These are phyloP conservation scores for Pulveroboletus sp. DNA, from an alignment of 768 basidiomycete species.

Conservation along the genomic window DNA sequence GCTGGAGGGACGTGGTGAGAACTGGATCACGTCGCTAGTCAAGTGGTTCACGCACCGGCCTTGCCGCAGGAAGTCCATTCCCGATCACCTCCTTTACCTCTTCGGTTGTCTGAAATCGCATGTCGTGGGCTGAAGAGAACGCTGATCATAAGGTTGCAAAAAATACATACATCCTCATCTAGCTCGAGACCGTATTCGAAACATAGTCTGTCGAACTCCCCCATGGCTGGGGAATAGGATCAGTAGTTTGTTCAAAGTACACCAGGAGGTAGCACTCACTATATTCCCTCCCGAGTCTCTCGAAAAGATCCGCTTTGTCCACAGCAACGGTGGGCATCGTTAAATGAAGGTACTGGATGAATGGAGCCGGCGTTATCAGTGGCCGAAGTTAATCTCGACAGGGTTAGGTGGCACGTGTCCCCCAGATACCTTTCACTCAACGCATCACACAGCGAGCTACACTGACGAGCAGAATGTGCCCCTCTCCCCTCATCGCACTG, in stretches of 20 bases:
- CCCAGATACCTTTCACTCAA: constrained; percentile 17
- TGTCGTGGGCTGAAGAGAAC: background rate
- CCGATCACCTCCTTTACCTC: constrained; percentile 79
- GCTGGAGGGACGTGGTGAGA: constrained; percentile 40
- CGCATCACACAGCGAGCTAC: constrained; percentile 4
- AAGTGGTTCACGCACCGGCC: constrained; percentile 52
- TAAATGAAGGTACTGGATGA: background rate
- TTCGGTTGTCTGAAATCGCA: constrained; percentile 68
- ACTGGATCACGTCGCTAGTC: background rate
- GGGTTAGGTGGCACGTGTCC: constrained; percentile 3
- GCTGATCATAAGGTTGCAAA: background rate
- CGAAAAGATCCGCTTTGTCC: constrained; percentile 93
- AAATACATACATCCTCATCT: constrained; percentile 84
- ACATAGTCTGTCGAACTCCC: constrained; percentile 91
- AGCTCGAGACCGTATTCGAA: constrained; percentile 98
- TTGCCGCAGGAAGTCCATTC: constrained; percentile 80
- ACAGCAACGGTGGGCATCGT: constrained; percentile 93
- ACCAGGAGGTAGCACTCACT: constrained; percentile 41
- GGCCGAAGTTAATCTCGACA: background rate
- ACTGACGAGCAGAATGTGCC: constrained; percentile 7
- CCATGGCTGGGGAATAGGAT: constrained; percentile 56
- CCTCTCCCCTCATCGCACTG: constrained; percentile 5
- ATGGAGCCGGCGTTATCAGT: background rate
- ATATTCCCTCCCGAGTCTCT: constrained; percentile 76
- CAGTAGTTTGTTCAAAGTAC: constrained; percentile 6